Conservation (phyloP, 1,284 basidiomycete species). For the Cryptococcus neoformans region DNA sequence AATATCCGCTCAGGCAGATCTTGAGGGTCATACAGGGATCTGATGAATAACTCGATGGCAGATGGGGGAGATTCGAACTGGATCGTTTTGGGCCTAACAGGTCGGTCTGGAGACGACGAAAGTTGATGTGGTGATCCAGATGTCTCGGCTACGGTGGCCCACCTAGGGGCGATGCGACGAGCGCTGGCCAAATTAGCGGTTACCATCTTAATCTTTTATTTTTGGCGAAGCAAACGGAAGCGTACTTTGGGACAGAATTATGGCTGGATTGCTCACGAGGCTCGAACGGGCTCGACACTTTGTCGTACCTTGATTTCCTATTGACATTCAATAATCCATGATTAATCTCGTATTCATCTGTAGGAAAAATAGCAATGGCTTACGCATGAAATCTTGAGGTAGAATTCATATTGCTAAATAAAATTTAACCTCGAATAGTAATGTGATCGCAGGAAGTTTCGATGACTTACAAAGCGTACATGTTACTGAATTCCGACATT, state of each 20-base stretch:
- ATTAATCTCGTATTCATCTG: neutral
- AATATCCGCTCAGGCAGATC: constrained; percentile 51
- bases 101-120: neutral
- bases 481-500: constrained; percentile 56
- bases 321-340: neutral
- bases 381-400: constrained; percentile 33
- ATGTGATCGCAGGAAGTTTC: neutral
- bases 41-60: neutral
- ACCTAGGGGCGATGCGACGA: constrained; percentile 38
- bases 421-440: neutral
- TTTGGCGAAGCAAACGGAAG: neutral
- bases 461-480: constrained; percentile 52
- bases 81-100: constrained; percentile 30
- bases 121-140: constrained; percentile 9
- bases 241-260: constrained; percentile 7
- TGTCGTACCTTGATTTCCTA: constrained; percentile 35
- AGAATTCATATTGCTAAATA: constrained; percentile 42
- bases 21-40: constrained; percentile 62
- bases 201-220: neutral
- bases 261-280: constrained; percentile 21
- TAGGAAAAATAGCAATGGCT: constrained; percentile 2
- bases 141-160: constrained; percentile 14
- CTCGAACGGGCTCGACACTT: constrained; percentile 43
- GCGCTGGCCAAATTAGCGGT: constrained; percentile 2
- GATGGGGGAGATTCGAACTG: constrained; percentile 26